phyloP scores from a whole-genome alignment of 1,139 yeast genomes.

The Blastobotrys aristatus region DNA sequence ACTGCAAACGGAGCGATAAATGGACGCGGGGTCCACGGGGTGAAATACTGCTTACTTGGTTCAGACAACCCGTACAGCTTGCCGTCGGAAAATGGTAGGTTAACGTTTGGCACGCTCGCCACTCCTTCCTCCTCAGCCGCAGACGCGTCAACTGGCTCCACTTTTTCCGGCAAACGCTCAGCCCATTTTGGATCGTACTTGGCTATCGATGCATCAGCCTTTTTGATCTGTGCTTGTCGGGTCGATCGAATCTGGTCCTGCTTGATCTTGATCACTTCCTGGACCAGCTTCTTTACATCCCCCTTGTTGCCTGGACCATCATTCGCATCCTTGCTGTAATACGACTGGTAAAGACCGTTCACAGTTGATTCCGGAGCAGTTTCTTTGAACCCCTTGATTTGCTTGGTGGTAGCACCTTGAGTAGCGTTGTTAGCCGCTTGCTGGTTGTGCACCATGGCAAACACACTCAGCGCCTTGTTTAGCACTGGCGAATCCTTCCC shows the following conservation, averaged over 20 bases:
- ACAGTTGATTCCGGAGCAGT: constrained; percentile 6
- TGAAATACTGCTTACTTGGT: constrained; percentile 75
- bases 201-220: constrained; percentile 24
- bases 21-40: constrained; percentile 96
- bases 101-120: constrained; percentile 24
- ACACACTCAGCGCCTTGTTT: constrained; percentile 25
- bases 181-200: constrained; percentile 59
- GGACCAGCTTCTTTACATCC: constrained; percentile 51
- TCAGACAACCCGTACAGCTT: constrained; percentile 71
- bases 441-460: constrained; percentile 27
- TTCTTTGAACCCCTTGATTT: constrained; percentile 7
- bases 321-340: constrained; percentile 9
- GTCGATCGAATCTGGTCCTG: constrained; percentile 47
- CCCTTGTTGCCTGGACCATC: constrained; percentile 21
- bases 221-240: constrained; percentile 25
- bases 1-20: constrained; percentile 90
- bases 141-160: constrained; percentile 48
- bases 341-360: constrained; percentile 11
- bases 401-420: constrained; percentile 11
- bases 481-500: constrained; percentile 20
- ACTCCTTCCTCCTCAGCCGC: constrained; percentile 53
- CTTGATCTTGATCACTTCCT: constrained; percentile 49
- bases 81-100: constrained; percentile 42
- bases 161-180: constrained; percentile 44
- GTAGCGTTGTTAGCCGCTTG: constrained; percentile 11